Percentiles rank a stretch among this genome's conserved stretches.
Conservation (phyloP, 106 monocot genomes). For the Dactylorhiza incarnata region DNA sequence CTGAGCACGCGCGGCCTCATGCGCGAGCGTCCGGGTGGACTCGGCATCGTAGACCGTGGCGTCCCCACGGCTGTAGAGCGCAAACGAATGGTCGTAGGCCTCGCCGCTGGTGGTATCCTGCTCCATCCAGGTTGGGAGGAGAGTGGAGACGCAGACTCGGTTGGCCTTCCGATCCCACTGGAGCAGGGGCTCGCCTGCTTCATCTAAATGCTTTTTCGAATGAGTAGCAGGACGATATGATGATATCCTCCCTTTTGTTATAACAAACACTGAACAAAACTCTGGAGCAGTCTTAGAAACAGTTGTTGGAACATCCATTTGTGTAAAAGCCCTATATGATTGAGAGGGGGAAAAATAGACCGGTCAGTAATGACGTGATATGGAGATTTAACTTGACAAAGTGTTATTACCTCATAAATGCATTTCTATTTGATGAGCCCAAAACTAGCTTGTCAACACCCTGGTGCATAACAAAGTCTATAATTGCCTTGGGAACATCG, state of each 20-base stretch:
- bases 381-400: neutral
- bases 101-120: too few species aligned
- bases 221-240: conserved; percentile 34
- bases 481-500: conserved; percentile 42
- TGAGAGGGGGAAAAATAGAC: neutral
- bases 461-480: conserved; percentile 34
- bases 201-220: conserved; percentile 10
- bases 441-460: conserved; percentile 46
- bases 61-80: too few species aligned
- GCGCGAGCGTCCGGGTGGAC: too few species aligned
- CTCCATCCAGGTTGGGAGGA: too few species aligned
- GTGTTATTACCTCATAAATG: conserved; percentile 27
- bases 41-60: too few species aligned
- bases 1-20: too few species aligned
- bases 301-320: conserved; percentile 36
- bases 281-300: conserved; percentile 47
- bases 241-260: conserved; percentile 60
- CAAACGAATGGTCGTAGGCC: too few species aligned
- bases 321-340: conserved; percentile 34
- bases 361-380: neutral
- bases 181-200: too few species aligned
- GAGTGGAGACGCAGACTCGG: too few species aligned
- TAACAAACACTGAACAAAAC: conserved; percentile 48
- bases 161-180: too few species aligned
- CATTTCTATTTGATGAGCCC: conserved; percentile 40